phyloP scores from a whole-genome alignment of 2,329 filamentous ascomycete species.

The Claviceps citrina region DNA sequence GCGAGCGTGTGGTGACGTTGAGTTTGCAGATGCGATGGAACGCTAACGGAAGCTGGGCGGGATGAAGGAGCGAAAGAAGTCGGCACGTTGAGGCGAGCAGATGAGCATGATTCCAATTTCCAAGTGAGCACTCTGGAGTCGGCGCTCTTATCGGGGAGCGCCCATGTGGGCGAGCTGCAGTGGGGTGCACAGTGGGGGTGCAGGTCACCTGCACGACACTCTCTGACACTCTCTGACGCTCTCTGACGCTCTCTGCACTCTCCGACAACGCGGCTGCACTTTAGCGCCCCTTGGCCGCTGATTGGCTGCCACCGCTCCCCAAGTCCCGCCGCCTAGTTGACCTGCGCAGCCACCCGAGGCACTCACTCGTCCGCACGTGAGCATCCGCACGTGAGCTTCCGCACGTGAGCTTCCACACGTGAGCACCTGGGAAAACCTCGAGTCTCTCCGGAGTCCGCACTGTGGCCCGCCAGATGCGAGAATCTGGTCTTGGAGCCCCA shows the following conservation, averaged over 20 bases:
- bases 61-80: neutral
- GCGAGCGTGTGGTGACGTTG: constrained; percentile 1
- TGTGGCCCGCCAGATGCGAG: neutral
- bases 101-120: too few species aligned
- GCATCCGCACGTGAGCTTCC: neutral
- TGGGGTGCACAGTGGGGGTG: too few species aligned
- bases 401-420: neutral
- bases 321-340: neutral
- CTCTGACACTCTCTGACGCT: too few species aligned
- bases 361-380: neutral
- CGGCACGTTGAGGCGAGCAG: neutral
- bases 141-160: too few species aligned
- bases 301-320: constrained; percentile 4
- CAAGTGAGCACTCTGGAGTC: neutral
- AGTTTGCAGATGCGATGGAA: neutral
- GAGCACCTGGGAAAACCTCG: too few species aligned
- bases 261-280: too few species aligned
- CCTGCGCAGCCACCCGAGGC: too few species aligned
- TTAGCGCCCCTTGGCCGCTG: neutral
- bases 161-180: too few species aligned
- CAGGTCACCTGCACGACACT: constrained; percentile 5
- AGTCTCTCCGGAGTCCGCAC: too few species aligned
- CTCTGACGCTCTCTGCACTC: too few species aligned
- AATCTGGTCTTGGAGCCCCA: neutral
- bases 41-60: neutral